A percentile compares a stretch with the other conserved stretches of the same genome.
These are phyloP conservation scores for Colletotrichum spinosum DNA, from an alignment of 2,329 filamentous ascomycete species.

Conservation along the genomic window DNA sequence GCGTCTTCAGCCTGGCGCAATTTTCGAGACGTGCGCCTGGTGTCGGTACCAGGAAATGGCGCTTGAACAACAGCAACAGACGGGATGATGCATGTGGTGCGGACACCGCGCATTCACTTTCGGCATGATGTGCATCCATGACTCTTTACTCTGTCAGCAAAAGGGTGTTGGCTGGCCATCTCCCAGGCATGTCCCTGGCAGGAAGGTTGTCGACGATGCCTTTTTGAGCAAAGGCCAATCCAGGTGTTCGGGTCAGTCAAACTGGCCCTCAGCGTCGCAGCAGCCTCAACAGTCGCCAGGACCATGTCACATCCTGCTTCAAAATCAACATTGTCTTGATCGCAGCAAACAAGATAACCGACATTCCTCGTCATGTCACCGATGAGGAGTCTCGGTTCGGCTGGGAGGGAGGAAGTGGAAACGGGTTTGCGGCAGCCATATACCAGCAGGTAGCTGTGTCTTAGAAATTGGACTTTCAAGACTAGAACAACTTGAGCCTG, in stretches of 20 bases:
- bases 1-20: slow-evolving; percentile 5
- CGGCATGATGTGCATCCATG: slow-evolving; percentile 13
- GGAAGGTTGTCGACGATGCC: background rate
- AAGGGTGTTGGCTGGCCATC: background rate
- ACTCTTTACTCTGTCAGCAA: background rate
- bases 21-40: slow-evolving; percentile 7
- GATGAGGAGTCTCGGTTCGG: no score
- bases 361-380: background rate
- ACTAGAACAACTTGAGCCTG: slow-evolving; percentile 19
- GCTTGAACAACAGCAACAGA: background rate
- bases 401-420: no score
- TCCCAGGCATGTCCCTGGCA: slow-evolving; percentile 9
- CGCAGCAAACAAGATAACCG: slow-evolving; percentile 1
- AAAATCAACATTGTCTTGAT: background rate
- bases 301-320: no score
- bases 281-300: slow-evolving; percentile 6
- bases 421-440: no score
- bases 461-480: background rate
- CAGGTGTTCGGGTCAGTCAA: background rate
- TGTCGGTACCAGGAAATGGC: background rate
- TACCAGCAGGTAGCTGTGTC: no score
- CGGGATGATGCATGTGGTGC: slow-evolving; percentile 3
- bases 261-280: slow-evolving; percentile 22
- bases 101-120: background rate
- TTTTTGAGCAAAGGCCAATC: slow-evolving; percentile 18